Evolutionary conservation across 2,329 filamentous ascomycete species (phyloP), one percentile per base, ranked within the genome.

Genomic region (Albophoma yamanashiensis): DNA sequence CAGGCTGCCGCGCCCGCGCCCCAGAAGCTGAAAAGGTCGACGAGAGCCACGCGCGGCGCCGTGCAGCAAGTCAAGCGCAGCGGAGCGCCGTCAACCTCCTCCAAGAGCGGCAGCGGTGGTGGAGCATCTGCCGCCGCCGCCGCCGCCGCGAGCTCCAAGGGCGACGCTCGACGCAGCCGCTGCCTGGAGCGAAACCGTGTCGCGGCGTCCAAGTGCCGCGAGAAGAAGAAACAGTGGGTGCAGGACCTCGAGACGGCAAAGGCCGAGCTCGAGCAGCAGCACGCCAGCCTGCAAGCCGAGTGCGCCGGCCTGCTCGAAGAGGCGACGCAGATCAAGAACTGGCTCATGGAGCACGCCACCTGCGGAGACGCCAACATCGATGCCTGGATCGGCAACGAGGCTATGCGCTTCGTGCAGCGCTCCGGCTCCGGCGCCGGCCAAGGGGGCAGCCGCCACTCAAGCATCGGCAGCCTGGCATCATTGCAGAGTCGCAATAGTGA

Each of bases 171-270:
- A 65, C 77, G 83, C 36, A 78, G 76, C 62, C 80, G 79, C 62
- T 86, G 85, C 65, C 78, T 90, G 0, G 85, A 89, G 71, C 82
- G 88, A 62, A 92, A 92, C 70, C 80, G 88, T 12, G 75, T 88
- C 2, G 88, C 89, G 0, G 88, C 89, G 1, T 88, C 85, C 69
- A 91, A 90, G 68, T 91, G 88, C 67, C 82, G 88, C 4, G 82
- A 87, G 67, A 89, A 89, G 72, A 83, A 82, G 67, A 84, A 83
- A 71, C 73, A 77, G 64, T 82, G 78, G 75, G 76, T 80, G 27
- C 71, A 71, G 15, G 75, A 78, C n/a, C 67, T 83, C 27, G 79
- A 83, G 61, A 75, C 78, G 58, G 74, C 73, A 7, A 78, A 77
- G 59, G 64, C 69, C 12, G 72, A 68, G 0, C 65, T 83, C 53